Base-by-base conservation (phyloP, 2,329 filamentous ascomycete genomes). In the Elsinoe fawcettii region DNA sequence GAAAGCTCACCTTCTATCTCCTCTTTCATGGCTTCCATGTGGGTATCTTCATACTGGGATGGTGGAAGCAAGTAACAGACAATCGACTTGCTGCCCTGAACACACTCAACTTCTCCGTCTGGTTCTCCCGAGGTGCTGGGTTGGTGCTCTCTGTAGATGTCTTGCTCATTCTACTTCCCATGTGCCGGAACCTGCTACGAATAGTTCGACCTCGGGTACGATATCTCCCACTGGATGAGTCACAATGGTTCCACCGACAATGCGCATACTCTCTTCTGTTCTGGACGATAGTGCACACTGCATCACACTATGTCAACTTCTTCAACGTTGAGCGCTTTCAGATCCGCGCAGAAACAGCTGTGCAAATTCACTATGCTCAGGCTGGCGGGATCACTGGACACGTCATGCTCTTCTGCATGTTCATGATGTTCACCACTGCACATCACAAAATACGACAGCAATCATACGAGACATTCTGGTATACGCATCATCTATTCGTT, bases 391-490 rank as follows among this genome's bases (percentile, higher is more conserved):
- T 97, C 61, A 99, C 93, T 1, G 93, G 93, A 5, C 93, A 99
- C 72, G 81, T 96, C 61, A 99, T 99, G 93, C 81, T 97, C 23
- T 79, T 99, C n/a, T 97, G 91, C 80, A 99, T 99, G 93, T 76
- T 99, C 61, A 75, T 99, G 61, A 99, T 99, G 80, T 99, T 95
- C 75, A 99, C 93, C 1, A 96, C 91, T 0, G 87, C 93, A 2
- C 93, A 99, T 69, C 81, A 87, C 66, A 87, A 89, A 63, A 97
- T 99, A 63, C 87, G 93, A 56, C 92, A 97, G 70, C 93, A 99
- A 70, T 95, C 90, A 0, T 99, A 91, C 69, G 93, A 99, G 75
- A 95, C 92, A 0, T 99, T 99, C 71, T 99, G 93, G 93, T 99
- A 99, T 74, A 96, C 90, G 0, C 93, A 99, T 73, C 93, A 99